Evolutionary conservation across 2,329 filamentous ascomycete species (phyloP), one percentile per base, ranked within the genome.

Genomic region (Botrytis deweyae): DNA sequence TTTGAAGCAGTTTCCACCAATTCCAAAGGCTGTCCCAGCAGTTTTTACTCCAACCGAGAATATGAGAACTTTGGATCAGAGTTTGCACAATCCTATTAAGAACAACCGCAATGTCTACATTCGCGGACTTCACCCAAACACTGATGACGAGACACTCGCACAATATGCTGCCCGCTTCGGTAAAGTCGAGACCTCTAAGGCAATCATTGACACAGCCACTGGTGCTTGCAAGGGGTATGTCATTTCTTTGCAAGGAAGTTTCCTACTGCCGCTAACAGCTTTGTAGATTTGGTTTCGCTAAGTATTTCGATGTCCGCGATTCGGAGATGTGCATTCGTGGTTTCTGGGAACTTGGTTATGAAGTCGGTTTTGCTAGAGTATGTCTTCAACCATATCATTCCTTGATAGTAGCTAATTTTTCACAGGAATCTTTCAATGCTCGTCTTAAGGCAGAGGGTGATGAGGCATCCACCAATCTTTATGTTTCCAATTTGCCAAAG

Each of bases 91-190:
- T 80, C 92, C 94, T 74, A 96, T 91, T 74, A 85, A 93, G 66
- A 95, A 95, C 63, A 97, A 98, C 81, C 96, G 94, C 76, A 99
- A 99, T 80, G 95, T 99, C 77, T 99, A 99, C 86, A 98, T 99
- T 77, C 93, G 96, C 75, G 97, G 97, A 29, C 91, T 99, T 76
- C 93, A 97, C 76, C 95, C 96, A 0, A 95, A 97, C 79, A 99
- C 95, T 0, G 96, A 97, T 67, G 96, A 99, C 80, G 93, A 97
- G 68, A 91, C 97, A 81, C 86, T 99, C 29, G 88, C 92, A 79
- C 87, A 87, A 62, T 98, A 96, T 84, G 92, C 95, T 62, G 87
- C 89, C 78, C 93, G 95, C 69, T 99, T 98, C 81, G 97, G 96
- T 61, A 91, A 92, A 75, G 96, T 99, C 74, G 94, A 97, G 84